phyloP scores from a whole-genome alignment of 208 protist genomes.

The Trypanosoma boissoni region DNA sequence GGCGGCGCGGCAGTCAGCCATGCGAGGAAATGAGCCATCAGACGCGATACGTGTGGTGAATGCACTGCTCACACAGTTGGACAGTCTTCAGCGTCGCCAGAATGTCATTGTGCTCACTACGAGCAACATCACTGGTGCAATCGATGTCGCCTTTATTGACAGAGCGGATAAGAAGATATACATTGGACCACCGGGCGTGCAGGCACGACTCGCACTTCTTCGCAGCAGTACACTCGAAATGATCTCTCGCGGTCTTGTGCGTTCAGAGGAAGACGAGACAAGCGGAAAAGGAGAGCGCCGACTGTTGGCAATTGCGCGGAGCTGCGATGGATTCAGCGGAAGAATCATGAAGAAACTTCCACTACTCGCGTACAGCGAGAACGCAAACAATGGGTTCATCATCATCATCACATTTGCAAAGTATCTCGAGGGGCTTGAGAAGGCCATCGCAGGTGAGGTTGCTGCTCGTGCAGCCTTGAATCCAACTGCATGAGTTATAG shows the following conservation, averaged over 20 bases:
- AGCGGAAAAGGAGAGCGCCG: slow-evolving; percentile 1
- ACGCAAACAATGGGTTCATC: neutral
- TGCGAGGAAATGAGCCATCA: slow-evolving; percentile 92
- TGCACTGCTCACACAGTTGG: slow-evolving; percentile 96
- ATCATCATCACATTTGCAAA: slow-evolving; percentile 15
- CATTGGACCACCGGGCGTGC: slow-evolving; percentile 85
- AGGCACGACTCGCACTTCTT: slow-evolving; percentile 77
- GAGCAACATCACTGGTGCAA: slow-evolving; percentile 94
- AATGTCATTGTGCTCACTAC: slow-evolving; percentile 96
- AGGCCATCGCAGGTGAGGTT: slow-evolving; percentile 6
- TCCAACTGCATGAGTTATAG: slow-evolving; percentile 2
- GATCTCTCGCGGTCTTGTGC: slow-evolving; percentile 45
- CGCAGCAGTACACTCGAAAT: slow-evolving; percentile 77
- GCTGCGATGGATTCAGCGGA: slow-evolving; percentile 82
- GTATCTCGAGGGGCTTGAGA: slow-evolving; percentile 13
- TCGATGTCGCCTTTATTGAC: slow-evolving; percentile 95
- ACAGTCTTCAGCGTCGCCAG: slow-evolving; percentile 73
- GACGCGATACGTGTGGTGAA: slow-evolving; percentile 95
- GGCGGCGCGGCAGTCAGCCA: slow-evolving; percentile 81
- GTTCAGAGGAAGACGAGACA: neutral
- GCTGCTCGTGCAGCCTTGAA: slow-evolving; percentile 10
- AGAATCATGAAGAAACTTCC: slow-evolving; percentile 91
- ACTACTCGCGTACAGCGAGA: slow-evolving; percentile 74
- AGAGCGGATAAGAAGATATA: slow-evolving; percentile 94
- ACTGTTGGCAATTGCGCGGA: slow-evolving; percentile 34